Conservation (phyloP, 139 green algal genomes). For the Edaphochlamys debaryana region DNA sequence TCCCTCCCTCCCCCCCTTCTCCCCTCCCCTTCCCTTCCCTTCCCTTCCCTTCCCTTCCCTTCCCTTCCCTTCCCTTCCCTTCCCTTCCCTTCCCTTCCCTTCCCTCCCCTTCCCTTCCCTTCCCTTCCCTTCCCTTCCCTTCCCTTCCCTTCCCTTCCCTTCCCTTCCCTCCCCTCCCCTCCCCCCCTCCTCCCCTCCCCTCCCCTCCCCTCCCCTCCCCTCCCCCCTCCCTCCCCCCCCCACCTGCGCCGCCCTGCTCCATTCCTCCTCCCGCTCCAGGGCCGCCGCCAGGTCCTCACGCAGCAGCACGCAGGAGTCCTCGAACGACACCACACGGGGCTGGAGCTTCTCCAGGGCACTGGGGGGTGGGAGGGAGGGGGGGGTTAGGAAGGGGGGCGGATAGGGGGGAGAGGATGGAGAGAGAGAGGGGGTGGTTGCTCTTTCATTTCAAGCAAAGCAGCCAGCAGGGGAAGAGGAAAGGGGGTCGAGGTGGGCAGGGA, state of each 20-base stretch:
- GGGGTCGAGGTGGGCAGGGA: neutral
- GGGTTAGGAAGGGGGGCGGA: too few relatives aligned
- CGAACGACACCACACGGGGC: conserved; percentile 86
- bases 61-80: neutral
- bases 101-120: too few relatives aligned
- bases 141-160: too few relatives aligned
- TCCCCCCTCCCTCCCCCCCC: neutral
- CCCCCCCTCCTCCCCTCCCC: too few relatives aligned
- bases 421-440: neutral
- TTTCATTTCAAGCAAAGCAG: too few relatives aligned
- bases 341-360: conserved; percentile 81
- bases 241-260: conserved; percentile 85
- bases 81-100: neutral
- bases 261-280: conserved; percentile 89
- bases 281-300: conserved; percentile 75
- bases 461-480: neutral
- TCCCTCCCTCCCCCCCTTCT: too few relatives aligned
- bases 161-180: too few relatives aligned
- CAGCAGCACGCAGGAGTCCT: conserved; percentile 81
- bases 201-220: too few relatives aligned
- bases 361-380: too few relatives aligned
- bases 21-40: neutral
- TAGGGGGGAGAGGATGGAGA: neutral
- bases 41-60: too few relatives aligned
- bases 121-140: too few relatives aligned